A percentile compares a stretch with the other conserved stretches of the same genome.
phyloP scores from a whole-genome alignment of 805 yeast species.

The Candida boleticola region DNA sequence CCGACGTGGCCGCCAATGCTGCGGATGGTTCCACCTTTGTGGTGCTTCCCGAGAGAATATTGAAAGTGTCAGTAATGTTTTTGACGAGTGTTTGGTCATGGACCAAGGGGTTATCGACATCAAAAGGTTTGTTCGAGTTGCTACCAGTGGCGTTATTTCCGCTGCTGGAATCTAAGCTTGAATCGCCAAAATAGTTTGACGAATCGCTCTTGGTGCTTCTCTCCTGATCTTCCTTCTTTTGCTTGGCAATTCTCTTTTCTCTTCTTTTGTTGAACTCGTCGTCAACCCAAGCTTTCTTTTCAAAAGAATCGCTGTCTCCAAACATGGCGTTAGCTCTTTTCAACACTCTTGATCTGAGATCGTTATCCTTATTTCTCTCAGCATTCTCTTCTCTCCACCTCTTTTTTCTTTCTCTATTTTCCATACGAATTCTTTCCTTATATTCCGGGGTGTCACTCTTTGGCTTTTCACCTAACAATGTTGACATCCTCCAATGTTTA shows the following conservation, averaged over 20 bases:
- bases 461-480: slow-evolving; percentile 21
- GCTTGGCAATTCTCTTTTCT: slow-evolving; percentile 54
- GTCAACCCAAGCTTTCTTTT: slow-evolving; percentile 65
- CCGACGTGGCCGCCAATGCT: slow-evolving; percentile 34
- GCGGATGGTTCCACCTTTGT: slow-evolving; percentile 32
- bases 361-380: slow-evolving; percentile 83
- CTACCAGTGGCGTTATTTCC: not conserved
- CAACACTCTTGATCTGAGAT: slow-evolving; percentile 72
- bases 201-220: slow-evolving; percentile 11
- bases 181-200: not conserved
- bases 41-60: slow-evolving; percentile 32
- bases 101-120: slow-evolving; percentile 11
- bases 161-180: slow-evolving; percentile 10
- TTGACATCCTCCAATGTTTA: slow-evolving; percentile 13
- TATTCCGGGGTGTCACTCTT: slow-evolving; percentile 34
- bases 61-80: slow-evolving; percentile 33
- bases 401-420: slow-evolving; percentile 75
- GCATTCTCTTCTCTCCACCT: slow-evolving; percentile 81
- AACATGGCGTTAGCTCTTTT: slow-evolving; percentile 67
- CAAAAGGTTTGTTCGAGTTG: not conserved
- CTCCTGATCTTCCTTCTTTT: slow-evolving; percentile 27
- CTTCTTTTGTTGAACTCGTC: slow-evolving; percentile 67
- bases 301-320: slow-evolving; percentile 57
- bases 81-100: slow-evolving; percentile 24
- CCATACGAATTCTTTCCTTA: slow-evolving; percentile 58